These are phyloP conservation scores for Parietichytrium sp. DNA, from an alignment of 108 stramenopile species.

Conservation along the genomic window DNA sequence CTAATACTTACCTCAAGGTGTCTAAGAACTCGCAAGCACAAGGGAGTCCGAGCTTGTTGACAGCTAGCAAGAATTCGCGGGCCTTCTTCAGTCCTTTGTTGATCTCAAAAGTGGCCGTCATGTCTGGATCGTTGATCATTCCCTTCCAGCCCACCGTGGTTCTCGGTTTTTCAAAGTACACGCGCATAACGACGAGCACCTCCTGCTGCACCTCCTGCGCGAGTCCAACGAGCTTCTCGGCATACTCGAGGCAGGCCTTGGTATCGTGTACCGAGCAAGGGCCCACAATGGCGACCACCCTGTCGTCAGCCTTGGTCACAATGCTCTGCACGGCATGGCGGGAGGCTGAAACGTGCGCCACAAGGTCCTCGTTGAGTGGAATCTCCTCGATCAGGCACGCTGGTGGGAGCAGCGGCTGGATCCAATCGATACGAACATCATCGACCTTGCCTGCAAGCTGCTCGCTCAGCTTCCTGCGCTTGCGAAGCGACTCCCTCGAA, in stretches of 20 bases:
- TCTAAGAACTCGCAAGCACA: conserved; percentile 6
- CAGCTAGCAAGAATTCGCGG: conserved; percentile 5
- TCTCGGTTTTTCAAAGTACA: conserved; percentile 36
- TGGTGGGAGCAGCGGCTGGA: conserved; percentile 12
- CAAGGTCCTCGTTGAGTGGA: background rate
- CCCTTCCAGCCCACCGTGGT: conserved; percentile 41
- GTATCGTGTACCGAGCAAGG: conserved; percentile 34
- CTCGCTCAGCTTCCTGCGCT: conserved; percentile 28
- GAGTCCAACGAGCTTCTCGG: background rate
- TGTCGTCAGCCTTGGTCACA: background rate
- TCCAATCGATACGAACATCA: conserved; percentile 3
- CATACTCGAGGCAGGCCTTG: conserved; percentile 30
- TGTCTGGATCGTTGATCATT: conserved; percentile 29
- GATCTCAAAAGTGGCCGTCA: conserved; percentile 27
- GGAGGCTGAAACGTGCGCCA: background rate
- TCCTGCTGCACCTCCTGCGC: conserved; percentile 21
- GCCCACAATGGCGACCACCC: conserved; percentile 8
- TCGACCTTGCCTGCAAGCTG: background rate
- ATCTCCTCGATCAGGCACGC: conserved; percentile 22
- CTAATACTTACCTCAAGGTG: too few species aligned
- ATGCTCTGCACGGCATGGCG: background rate
- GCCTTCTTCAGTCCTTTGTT: conserved; percentile 29
- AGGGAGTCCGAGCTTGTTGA: conserved; percentile 20
- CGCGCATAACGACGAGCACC: conserved; percentile 26
- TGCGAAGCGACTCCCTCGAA: too few species aligned